Base-by-base conservation (phyloP, 768 basidiomycete species). In the Austroboletus festivus region DNA sequence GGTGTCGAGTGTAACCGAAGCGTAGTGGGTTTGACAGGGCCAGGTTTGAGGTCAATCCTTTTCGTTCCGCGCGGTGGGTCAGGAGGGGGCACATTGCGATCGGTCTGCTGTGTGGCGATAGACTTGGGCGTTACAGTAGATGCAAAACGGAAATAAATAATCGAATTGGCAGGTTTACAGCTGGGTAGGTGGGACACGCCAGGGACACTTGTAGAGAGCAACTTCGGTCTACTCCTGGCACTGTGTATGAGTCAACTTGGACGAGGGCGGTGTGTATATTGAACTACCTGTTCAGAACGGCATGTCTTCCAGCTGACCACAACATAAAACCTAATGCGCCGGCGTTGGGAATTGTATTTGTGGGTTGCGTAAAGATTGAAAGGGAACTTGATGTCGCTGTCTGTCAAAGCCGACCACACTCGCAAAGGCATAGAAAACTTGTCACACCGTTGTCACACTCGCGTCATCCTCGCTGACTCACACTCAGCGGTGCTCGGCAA, bases 41-140 rank as follows among this genome's bases (percentile, higher is more conserved):
- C 80, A 1, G 86, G 86, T 20, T 80, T 77, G 15, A 86, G 70
- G 50, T 85, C 81, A 42, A 85, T 68, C 63, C 81, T 78, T 38
- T 61, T 65, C 51, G 71, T 75, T 48, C 71, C 75, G 6, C 63
- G 59, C 46, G 63, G 45, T 51, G 48, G 48, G 50, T 44, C 54
- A 34, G 68, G 45, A 44, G 67, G 59, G 35, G 61, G 57, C 46
- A 41, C 57, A 54, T 50, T 55, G 71, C 48, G 46, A 37, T 59
- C 59, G 35, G 44, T 51, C 46, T 44, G 13, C 54, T 41, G 45
- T 19, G 55, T 7, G 42, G 49, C 39, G 38, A 56, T 39, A 21
- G 61, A 44, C 53, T 62, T 64, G 46, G 68, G 40, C 4, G 70
- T 50, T 20, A 67, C 48, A 11, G 67, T 66, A 2, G 68, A 69